A percentile compares a stretch with the other conserved stretches of the same genome.
These are phyloP conservation scores for Pseudogymnoascus sp. DNA, from an alignment of 2,329 filamentous ascomycete species.

Conservation along the genomic window DNA sequence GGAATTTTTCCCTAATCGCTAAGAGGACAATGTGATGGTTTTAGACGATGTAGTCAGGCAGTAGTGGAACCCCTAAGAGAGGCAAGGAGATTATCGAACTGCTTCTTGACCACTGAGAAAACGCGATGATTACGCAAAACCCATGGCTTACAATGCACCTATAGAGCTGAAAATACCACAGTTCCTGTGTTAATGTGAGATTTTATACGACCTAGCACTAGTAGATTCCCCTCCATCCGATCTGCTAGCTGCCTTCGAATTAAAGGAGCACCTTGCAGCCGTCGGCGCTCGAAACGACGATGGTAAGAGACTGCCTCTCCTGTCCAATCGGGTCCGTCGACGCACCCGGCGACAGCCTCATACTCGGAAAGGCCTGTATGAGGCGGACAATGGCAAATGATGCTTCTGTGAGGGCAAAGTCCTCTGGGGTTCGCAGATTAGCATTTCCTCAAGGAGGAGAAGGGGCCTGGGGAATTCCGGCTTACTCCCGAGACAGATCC, in stretches of 20 bases:
- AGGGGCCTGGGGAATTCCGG: neutral
- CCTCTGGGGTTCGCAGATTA: conserved; percentile 9
- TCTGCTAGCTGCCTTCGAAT: neutral
- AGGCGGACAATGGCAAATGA: conserved; percentile 21
- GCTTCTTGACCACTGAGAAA: too few relatives aligned
- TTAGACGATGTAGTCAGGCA: too few relatives aligned
- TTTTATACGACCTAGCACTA: neutral
- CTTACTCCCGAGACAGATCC: conserved; percentile 24
- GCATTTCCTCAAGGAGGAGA: neutral
- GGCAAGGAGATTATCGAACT: too few relatives aligned
- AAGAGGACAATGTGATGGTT: too few relatives aligned
- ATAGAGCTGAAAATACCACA: conserved; percentile 40
- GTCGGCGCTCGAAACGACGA: conserved; percentile 11
- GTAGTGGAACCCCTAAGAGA: too few relatives aligned
- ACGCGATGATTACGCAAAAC: conserved; percentile 27
- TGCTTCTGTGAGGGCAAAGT: conserved; percentile 25
- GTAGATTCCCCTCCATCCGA: neutral
- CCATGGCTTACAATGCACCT: conserved; percentile 60
- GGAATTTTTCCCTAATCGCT: too few relatives aligned
- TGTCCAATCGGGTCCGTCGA: neutral
- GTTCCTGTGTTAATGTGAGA: neutral
- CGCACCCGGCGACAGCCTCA: conserved; percentile 9
- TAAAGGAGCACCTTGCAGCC: neutral
- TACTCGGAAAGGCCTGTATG: conserved; percentile 17
- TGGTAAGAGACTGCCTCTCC: conserved; percentile 10